These are phyloP conservation scores for Pulicaria dysenterica DNA, from an alignment of 129 eudicot species.

Conservation along the genomic window DNA sequence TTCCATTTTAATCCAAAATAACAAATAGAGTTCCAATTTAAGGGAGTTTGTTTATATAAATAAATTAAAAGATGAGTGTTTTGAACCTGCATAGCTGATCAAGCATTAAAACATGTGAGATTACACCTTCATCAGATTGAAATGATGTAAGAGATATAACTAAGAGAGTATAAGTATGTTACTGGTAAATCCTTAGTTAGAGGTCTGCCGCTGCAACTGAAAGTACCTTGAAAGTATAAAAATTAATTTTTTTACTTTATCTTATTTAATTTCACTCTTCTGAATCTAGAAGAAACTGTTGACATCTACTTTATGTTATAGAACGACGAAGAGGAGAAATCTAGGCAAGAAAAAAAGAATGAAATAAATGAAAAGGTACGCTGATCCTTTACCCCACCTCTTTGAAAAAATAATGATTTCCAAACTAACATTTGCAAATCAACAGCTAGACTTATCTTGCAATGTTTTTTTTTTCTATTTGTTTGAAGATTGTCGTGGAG, in stretches of 20 bases:
- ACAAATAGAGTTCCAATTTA: not conserved
- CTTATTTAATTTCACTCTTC: slow-evolving; percentile 1
- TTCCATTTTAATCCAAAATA: not conserved
- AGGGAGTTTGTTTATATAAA: not conserved
- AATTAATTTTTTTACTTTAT: not conserved
- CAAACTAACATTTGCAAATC: slow-evolving; percentile 2
- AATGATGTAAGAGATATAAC: slow-evolving; percentile 11
- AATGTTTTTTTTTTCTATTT: slow-evolving; percentile 22
- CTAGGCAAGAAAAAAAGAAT: slow-evolving; percentile 29
- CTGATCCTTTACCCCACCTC: not conserved
- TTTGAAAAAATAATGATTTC: not conserved
- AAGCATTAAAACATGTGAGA: slow-evolving; percentile 1
- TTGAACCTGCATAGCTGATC: slow-evolving; percentile 1
- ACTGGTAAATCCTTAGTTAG: not conserved
- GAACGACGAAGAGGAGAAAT: slow-evolving; percentile 30
- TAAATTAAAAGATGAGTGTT: not conserved
- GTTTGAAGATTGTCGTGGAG: slow-evolving; percentile 60
- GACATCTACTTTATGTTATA: slow-evolving; percentile 30
- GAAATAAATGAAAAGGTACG: slow-evolving; percentile 35
- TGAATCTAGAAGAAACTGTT: slow-evolving; percentile 6
- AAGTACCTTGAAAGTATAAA: not conserved
- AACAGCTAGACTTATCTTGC: slow-evolving; percentile 24
- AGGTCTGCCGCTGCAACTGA: not conserved
- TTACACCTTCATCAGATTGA: not conserved
- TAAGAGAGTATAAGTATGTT: slow-evolving; percentile 6